phyloP scores from a whole-genome alignment of 2,329 filamentous ascomycete genomes.

The Talaromyces sp. region DNA sequence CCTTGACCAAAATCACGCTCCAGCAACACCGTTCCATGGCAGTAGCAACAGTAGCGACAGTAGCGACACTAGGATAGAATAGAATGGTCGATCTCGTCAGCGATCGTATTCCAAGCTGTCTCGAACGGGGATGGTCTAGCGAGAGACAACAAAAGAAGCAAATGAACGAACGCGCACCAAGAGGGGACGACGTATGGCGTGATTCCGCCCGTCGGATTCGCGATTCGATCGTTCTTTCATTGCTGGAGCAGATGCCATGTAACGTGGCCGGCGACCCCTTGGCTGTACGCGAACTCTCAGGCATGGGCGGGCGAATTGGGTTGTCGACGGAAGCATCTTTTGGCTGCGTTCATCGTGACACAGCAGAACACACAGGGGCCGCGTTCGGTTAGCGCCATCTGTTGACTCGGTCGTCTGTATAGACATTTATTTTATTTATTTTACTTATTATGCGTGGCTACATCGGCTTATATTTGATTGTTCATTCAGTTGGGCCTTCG shows the following conservation, averaged over 20 bases:
- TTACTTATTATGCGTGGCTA: too few species aligned
- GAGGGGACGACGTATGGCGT: conserved; percentile 14
- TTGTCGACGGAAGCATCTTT: conserved; percentile 5
- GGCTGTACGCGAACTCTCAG: not conserved
- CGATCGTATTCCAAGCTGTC: not conserved
- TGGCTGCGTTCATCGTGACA: conserved; percentile 9
- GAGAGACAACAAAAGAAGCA: not conserved
- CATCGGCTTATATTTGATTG: too few species aligned
- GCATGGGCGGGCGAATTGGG: not conserved
- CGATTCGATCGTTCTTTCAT: not conserved
- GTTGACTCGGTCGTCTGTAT: too few species aligned
- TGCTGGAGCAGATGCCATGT: not conserved
- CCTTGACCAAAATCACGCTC: not conserved
- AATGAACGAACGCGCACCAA: not conserved
- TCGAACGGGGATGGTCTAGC: not conserved
- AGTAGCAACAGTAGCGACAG: not conserved
- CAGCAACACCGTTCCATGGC: not conserved
- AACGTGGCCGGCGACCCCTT: not conserved
- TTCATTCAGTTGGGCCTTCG: not conserved
- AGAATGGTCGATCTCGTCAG: not conserved
- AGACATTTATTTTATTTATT: not conserved
- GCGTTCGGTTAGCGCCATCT: not conserved
- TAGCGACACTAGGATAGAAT: not conserved
- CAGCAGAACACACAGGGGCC: not conserved
- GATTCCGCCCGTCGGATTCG: not conserved